Evolutionary conservation across 2,329 filamentous ascomycete genomes (phyloP), one percentile per base, ranked within the genome.

Genomic region (Furcasterigmium sp.): DNA sequence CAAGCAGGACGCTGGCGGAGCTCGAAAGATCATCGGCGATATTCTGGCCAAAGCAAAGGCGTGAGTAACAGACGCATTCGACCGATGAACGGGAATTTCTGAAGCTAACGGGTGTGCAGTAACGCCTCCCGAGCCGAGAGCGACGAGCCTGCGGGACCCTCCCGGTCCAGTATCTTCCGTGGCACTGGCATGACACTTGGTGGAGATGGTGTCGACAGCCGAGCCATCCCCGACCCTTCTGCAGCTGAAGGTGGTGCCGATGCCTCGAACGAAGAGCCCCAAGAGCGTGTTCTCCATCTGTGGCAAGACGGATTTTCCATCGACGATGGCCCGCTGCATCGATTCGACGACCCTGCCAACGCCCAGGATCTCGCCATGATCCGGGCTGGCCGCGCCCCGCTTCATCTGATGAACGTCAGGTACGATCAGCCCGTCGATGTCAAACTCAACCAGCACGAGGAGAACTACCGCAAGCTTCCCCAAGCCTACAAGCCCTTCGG

Each of bases 271-370:
- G 65, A 63, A 9, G 68, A 75, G 26, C 74, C 77, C 5, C 80
- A 85, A 47, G 79, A 80, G 40, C 82, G 87, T 40, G 76, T 80
- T 10, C 72, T 94, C 42, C 87, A 91, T 56, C 74, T 93, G 36
- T 94, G 88, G 88, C 75, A 77, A 34, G 84, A 94, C 57, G 88
- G 88, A 13, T 91, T 93, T 67, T 91, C 86, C 51, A 82, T 94
- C 47, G 87, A 91, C 46, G 86, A 93, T 55, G 88, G 88, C 21
- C 78, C 82, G 37, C 77, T 93, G 29, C 82, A 78, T 59, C 80
- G 86, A 44, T 91, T 87, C 57, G 85, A 91, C 55, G 87, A 93
- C 60, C 86, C 87, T 0, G 75, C 75, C 23, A 90, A 91, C 59
- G 78, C 82, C 23, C 72, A 75, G 39, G 85, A 85, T 42, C 70